Conservation (phyloP, 257 asterid genomes). For the Nicotiana noctiflora region DNA sequence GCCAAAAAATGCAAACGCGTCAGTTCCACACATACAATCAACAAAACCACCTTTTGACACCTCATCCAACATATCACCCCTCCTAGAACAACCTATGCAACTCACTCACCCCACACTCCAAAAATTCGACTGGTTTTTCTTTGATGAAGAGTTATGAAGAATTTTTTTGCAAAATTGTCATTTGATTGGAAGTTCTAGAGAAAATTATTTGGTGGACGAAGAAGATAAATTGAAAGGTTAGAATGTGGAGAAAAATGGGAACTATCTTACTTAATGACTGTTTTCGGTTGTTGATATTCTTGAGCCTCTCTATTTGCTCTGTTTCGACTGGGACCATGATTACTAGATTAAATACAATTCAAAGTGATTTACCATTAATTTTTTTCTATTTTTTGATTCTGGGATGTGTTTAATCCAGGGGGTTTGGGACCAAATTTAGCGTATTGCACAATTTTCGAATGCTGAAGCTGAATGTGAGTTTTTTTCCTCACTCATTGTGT, state of each 20-base stretch:
- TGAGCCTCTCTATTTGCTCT: not conserved
- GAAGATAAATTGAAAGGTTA: too few relatives aligned
- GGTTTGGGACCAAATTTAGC: not conserved
- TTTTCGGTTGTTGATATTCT: not conserved
- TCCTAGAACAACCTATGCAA: not conserved
- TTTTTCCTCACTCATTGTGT: not conserved
- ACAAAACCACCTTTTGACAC: not conserved
- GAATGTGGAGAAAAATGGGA: not conserved
- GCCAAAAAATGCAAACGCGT: not conserved
- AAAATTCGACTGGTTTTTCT: too few relatives aligned
- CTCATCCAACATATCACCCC: not conserved
- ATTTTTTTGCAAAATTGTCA: too few relatives aligned
- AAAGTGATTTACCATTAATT: too few relatives aligned
- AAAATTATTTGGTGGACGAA: not conserved
- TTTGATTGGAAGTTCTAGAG: not conserved
- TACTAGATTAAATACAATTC: too few relatives aligned
- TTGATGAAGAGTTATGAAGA: too few relatives aligned
- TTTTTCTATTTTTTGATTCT: too few relatives aligned
- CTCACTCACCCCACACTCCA: not conserved
- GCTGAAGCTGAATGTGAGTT: too few relatives aligned
- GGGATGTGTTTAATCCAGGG: too few relatives aligned
- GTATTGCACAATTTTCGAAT: not conserved
- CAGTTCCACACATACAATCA: not conserved
- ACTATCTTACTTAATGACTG: not conserved
- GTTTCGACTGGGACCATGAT: not conserved